A percentile compares a stretch with the other conserved stretches of the same genome.
These are phyloP conservation scores for Podosphaera xanthii DNA, from an alignment of 2,329 filamentous ascomycete genomes.

Conservation along the genomic window DNA sequence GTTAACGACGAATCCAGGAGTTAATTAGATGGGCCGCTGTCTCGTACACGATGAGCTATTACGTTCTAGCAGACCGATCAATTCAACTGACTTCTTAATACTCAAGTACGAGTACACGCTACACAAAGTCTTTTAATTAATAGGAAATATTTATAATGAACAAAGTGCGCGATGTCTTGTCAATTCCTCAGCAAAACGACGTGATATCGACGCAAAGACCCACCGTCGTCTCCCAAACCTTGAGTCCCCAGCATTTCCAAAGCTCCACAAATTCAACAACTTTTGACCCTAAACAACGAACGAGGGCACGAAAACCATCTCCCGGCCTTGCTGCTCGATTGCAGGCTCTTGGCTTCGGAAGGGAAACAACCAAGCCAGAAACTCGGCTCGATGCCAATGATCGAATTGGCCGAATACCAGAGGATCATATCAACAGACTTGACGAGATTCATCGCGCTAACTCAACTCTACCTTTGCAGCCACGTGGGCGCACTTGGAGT, in stretches of 20 bases:
- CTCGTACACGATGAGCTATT: too few relatives aligned
- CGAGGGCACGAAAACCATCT: constrained; percentile 30
- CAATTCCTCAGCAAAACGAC: constrained; percentile 7
- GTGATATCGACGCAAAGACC: constrained; percentile 3
- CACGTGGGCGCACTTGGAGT: constrained; percentile 51
- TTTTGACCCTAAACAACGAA: constrained; percentile 6
- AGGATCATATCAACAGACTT: constrained; percentile 45
- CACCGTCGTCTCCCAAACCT: constrained; percentile 1
- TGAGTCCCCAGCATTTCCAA: constrained; percentile 4
- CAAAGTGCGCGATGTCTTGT: constrained; percentile 6
- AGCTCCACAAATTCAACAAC: constrained; percentile 5
- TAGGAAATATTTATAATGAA: not conserved
- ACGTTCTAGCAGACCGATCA: not conserved
- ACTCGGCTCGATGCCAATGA: constrained; percentile 16
- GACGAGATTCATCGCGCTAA: constrained; percentile 41
- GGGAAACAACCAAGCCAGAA: constrained; percentile 8
- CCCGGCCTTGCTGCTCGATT: constrained; percentile 41
- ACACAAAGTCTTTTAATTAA: not conserved
- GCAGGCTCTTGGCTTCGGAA: constrained; percentile 38
- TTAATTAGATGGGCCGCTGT: too few relatives aligned
- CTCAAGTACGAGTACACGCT: not conserved
- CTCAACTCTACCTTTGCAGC: constrained; percentile 25
- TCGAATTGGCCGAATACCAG: constrained; percentile 44
- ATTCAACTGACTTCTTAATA: not conserved
- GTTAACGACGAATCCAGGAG: too few relatives aligned